Evolutionary conservation across 176 grass and related monocot species (phyloP).

Genomic region (Lolium rigidum): DNA sequence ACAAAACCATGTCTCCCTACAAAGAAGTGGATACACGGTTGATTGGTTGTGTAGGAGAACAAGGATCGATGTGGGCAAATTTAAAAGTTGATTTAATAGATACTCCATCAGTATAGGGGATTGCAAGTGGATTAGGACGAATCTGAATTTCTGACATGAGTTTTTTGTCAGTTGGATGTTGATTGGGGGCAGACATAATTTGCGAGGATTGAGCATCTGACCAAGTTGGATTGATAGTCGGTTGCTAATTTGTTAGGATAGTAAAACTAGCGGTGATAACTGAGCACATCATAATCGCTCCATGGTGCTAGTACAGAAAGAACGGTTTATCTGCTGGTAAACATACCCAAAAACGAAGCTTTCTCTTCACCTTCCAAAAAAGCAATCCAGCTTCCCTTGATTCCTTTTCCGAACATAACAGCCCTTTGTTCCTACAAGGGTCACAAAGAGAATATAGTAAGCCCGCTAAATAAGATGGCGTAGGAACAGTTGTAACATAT

Average conservation of each 20-base stretch:
- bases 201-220: not conserved
- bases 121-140: too few species aligned
- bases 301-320: not conserved
- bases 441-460: not conserved
- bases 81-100: too few species aligned
- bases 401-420: not conserved
- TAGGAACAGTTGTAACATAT: not conserved
- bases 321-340: not conserved
- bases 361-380: constrained; percentile 8
- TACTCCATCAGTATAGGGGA: too few species aligned
- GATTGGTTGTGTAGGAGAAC: too few species aligned
- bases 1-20: too few species aligned
- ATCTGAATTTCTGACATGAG: too few species aligned
- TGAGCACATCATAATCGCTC: not conserved
- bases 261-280: not conserved
- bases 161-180: too few species aligned
- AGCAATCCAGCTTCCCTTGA: not conserved
- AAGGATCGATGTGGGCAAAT: too few species aligned
- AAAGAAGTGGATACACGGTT: too few species aligned
- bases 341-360: not conserved
- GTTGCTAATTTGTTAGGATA: not conserved
- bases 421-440: constrained; percentile 3
- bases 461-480: not conserved
- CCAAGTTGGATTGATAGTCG: not conserved
- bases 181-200: not conserved